Evolutionary conservation across 768 basidiomycete genomes (phyloP), one percentile per base, ranked within the genome.

Genomic region (Rhizopogon roseolus): DNA sequence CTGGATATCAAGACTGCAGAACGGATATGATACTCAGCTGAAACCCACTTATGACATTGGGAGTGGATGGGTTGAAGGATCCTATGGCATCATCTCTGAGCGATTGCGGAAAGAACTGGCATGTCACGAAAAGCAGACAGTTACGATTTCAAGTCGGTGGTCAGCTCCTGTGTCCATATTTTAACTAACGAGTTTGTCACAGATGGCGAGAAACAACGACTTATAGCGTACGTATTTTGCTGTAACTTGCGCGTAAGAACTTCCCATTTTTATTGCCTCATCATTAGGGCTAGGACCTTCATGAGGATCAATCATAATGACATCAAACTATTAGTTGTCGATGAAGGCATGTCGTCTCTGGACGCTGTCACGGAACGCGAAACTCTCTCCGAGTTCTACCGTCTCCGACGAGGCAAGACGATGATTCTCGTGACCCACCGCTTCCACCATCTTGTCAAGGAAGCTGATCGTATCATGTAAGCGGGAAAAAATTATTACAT

Each of bases 331-430:
- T 66, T 84, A 16, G 73, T 80, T 3, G 73, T 80, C 2, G 84
- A 86, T 55, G 83, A 85, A 60, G 81, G 83, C 0, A 82, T 74
- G 38, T 81, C 81, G 0, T 75, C 80, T 3, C 58, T 84, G 39
- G 84, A 85, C 50, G 75, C 85, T 8, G 65, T 77, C 41, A 77
- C 73, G 0, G 85, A 86, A 61, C 73, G 70, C 13, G 66, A 74
- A 1, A 66, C 85, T 10, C 73, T 82, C 50, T 58, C 71, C 14
- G 65, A 67, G 9, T 62, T 84, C 34, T 65, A 69, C 4, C 58
- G 62, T 1, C 57, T 62, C 27, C 70, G 77, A 5, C 60, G 66
- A 11, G 80, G 77, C 1, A 82, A 77, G 65, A 85, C 81, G 17
- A 45, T 80, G 65, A 66, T 86, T 11, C 73, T 82, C 41, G 79